Evolutionary conservation across 2,329 filamentous ascomycete species (phyloP), one percentile per base, ranked within the genome.

Genomic region (Gaeumannomyces sp.): DNA sequence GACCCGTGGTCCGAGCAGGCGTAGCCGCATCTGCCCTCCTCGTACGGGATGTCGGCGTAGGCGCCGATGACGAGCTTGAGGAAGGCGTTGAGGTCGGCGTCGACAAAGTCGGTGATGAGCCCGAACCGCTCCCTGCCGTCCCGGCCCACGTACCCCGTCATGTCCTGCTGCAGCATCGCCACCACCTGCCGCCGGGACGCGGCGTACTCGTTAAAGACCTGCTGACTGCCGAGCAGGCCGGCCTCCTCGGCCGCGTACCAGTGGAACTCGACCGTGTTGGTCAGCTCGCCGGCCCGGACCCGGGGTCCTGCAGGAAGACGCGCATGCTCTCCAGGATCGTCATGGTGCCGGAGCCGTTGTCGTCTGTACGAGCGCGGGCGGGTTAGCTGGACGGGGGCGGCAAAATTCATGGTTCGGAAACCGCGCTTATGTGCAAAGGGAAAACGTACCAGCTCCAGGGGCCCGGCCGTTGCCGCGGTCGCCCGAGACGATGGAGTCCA

Each of bases 91-190:
- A 98, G 81, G 64, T 84, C 88, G 2, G 87, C 80, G 74, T 97
- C 90, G 57, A 97, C 93, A 71, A 84, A 97, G 77, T 98, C 94
- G 6, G 91, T 93, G 72, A 98, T 96, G 63, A 98, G 91, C 59
- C 94, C 94, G 4, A 98, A 91, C 59, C 88, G 89, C 81, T 97
- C 94, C 6, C 94, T 90, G 31, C 95, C 79, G 0, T 93, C 96
- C 72, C 88, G 89, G 74, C 93, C 87, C 5, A 93, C 85, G 74
- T 90, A 97, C 25, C 94, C 94, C 1, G 92, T 96, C 94, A 98
- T 98, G 77, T 98, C 94, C 77, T 98, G 94, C 80, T 98, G 94
- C 64, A 98, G 85, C 95, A 98, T 98, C 50, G 94, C 94, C 79
- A 94, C 96, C 75, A 98, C 84, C 69, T 94, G 87, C 31, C 89